Evolutionary conservation across 2,329 filamentous ascomycete species (phyloP).

Genomic region (Colletotrichum eleusines): DNA sequence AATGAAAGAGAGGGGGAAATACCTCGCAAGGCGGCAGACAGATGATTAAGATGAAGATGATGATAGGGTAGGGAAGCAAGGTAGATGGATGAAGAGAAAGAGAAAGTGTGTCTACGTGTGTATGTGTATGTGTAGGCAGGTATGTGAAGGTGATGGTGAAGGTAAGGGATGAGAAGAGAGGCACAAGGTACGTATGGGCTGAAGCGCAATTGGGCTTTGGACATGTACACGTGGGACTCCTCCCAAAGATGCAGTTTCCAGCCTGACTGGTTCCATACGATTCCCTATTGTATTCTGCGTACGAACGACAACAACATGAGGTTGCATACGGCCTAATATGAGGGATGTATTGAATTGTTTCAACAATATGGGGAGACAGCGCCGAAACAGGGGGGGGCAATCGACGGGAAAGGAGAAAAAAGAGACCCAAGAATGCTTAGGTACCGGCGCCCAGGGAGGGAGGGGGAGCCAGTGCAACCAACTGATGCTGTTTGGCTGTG

Average conservation of each 20-base stretch:
- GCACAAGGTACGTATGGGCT: constrained; percentile 22
- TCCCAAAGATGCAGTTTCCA: constrained; percentile 2
- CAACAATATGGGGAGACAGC: background rate
- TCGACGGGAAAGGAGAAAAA: constrained; percentile 4
- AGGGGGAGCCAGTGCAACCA: constrained; percentile 3
- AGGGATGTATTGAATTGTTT: constrained; percentile 6
- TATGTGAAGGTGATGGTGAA: background rate
- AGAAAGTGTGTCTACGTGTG: background rate
- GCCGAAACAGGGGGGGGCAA: background rate
- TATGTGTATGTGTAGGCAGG: too few relatives aligned
- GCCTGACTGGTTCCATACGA: constrained; percentile 13
- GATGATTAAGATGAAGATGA: background rate
- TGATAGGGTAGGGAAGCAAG: background rate
- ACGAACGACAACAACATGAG: constrained; percentile 5
- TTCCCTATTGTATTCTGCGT: constrained; percentile 14
- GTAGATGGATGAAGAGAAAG: background rate
- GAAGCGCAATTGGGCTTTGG: constrained; percentile 18
- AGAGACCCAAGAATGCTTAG: background rate
- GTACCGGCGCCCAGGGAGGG: background rate
- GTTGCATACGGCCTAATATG: constrained; percentile 8
- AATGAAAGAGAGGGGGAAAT: background rate
- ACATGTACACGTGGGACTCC: background rate
- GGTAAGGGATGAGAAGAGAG: constrained; percentile 2
- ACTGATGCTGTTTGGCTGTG: background rate
- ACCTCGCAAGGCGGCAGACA: background rate